These are phyloP conservation scores for Candida maris DNA, from an alignment of 805 yeast species.

Conservation along the genomic window DNA sequence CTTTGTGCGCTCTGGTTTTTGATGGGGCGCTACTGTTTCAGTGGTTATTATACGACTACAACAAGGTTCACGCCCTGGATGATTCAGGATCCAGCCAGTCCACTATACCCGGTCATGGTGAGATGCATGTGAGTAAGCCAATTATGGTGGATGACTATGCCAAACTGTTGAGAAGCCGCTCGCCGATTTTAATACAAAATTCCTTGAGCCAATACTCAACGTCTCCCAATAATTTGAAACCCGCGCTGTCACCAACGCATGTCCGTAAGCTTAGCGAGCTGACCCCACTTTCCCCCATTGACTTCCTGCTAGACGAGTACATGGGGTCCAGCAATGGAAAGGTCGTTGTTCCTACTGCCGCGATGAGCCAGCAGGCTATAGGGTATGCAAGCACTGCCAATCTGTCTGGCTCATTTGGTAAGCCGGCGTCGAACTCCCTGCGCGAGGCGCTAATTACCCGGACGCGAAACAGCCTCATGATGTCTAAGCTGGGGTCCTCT, in stretches of 20 bases:
- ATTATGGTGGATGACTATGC: slow-evolving; percentile 5
- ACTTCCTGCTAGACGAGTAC: slow-evolving; percentile 30
- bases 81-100: slow-evolving; percentile 1
- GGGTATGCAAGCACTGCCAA: background rate
- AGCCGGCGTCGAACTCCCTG: slow-evolving; percentile 1
- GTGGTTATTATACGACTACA: slow-evolving; percentile 33
- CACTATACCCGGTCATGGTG: background rate
- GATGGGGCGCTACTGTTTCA: slow-evolving; percentile 45
- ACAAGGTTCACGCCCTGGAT: slow-evolving; percentile 1
- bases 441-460: slow-evolving; percentile 2
- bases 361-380: background rate
- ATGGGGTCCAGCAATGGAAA: slow-evolving; percentile 11
- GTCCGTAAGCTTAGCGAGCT: slow-evolving; percentile 30
- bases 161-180: slow-evolving; percentile 4
- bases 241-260: slow-evolving; percentile 29
- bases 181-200: slow-evolving; percentile 3
- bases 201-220: slow-evolving; percentile 3
- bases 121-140: slow-evolving; percentile 1
- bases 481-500: slow-evolving; percentile 4
- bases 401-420: slow-evolving; percentile 1
- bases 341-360: background rate
- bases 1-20: slow-evolving; percentile 49
- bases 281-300: slow-evolving; percentile 36
- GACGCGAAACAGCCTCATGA: slow-evolving; percentile 1
- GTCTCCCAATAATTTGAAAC: slow-evolving; percentile 21